phyloP scores from a whole-genome alignment of 2,329 filamentous ascomycete species.

The Cladosporium sp. region DNA sequence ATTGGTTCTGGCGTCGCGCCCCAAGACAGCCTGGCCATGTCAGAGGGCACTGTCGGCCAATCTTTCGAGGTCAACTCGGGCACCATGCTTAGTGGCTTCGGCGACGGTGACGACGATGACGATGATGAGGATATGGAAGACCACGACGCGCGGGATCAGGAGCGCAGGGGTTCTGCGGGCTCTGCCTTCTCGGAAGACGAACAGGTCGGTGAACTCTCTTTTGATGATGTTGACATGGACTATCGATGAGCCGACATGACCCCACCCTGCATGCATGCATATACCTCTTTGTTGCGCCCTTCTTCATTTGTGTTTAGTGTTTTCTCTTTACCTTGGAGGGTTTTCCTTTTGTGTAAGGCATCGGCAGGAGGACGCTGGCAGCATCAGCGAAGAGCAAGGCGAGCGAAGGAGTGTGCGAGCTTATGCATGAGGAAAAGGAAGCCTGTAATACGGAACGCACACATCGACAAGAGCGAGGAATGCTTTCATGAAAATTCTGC shows the following conservation, averaged over 20 bases:
- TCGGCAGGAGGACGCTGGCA: not conserved
- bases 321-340: not conserved
- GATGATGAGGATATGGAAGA: slow-evolving; percentile 62
- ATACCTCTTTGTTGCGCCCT: slow-evolving; percentile 12
- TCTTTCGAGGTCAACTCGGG: slow-evolving; percentile 30
- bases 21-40: slow-evolving; percentile 28
- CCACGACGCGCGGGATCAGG: slow-evolving; percentile 7
- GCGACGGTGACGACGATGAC: slow-evolving; percentile 92
- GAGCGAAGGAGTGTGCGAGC: not conserved
- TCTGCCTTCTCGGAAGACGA: slow-evolving; percentile 45
- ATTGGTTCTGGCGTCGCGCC: slow-evolving; percentile 53
- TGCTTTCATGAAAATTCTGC: slow-evolving; percentile 3
- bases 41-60: slow-evolving; percentile 28
- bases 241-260: slow-evolving; percentile 42
- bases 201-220: slow-evolving; percentile 61
- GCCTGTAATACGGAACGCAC: not conserved
- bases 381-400: not conserved
- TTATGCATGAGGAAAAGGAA: not conserved
- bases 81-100: slow-evolving; percentile 68
- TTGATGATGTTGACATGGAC: slow-evolving; percentile 56
- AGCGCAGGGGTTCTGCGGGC: slow-evolving; percentile 35
- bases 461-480: slow-evolving; percentile 8
- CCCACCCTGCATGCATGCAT: slow-evolving; percentile 3
- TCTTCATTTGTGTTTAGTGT: not conserved
- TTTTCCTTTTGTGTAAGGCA: slow-evolving; percentile 1